Evolutionary conservation across 345 rosid species (phyloP).

Genomic region (Salix koriyanagi): DNA sequence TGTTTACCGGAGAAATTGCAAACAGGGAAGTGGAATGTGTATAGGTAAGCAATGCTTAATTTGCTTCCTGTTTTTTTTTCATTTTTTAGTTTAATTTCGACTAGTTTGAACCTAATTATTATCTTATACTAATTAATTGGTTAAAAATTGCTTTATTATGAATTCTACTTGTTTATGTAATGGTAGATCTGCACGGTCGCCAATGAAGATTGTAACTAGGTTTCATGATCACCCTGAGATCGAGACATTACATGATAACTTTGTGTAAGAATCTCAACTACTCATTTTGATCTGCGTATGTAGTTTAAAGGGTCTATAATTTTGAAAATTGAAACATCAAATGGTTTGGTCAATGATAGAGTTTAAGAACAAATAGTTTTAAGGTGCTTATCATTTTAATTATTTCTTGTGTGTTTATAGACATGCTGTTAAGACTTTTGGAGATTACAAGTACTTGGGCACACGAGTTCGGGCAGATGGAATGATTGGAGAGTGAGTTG

Average conservation of each 20-base stretch:
- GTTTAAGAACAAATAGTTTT: background rate
- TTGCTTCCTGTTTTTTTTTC: background rate
- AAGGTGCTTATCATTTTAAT: background rate
- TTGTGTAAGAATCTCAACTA: constrained; percentile 42
- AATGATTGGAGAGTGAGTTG: constrained; percentile 74
- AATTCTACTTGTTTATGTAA: too few species aligned
- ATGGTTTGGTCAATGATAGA: background rate
- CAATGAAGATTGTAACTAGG: constrained; percentile 50
- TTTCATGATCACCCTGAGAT: constrained; percentile 74
- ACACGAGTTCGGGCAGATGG: constrained; percentile 64
- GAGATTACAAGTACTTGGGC: constrained; percentile 73
- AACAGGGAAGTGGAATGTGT: constrained; percentile 82
- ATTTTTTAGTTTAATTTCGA: background rate
- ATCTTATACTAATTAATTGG: too few species aligned
- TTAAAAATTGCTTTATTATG: background rate
- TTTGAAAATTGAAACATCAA: background rate
- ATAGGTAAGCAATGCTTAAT: constrained; percentile 41
- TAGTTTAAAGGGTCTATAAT: background rate
- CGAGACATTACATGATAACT: constrained; percentile 73
- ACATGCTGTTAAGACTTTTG: constrained; percentile 53
- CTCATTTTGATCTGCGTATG: background rate
- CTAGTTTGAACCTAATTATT: background rate
- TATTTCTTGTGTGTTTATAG: constrained; percentile 19
- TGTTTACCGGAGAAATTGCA: constrained; percentile 73
- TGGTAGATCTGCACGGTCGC: constrained; percentile 62